Evolutionary conservation across 352 stramenopile genomes (phyloP).

Genomic region (Phytophthora quininea): DNA sequence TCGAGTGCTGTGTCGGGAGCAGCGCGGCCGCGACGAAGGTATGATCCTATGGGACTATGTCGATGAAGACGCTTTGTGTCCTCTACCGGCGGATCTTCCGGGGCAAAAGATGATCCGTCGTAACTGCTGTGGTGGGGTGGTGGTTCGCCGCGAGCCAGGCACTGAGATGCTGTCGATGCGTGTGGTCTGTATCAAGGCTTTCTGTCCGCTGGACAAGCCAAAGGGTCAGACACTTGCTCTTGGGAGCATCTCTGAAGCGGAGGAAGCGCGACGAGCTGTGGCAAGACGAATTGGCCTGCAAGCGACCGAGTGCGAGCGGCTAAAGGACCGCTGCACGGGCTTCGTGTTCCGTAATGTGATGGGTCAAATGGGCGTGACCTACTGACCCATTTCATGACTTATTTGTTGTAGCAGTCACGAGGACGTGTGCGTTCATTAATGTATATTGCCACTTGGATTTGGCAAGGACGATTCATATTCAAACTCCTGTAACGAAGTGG

Average conservation of each 20-base stretch:
- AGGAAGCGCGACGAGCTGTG: conserved; percentile 38
- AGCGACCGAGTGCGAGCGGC: conserved; percentile 53
- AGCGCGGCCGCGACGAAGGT: conserved; percentile 35
- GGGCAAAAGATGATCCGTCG: conserved; percentile 40
- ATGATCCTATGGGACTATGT: conserved; percentile 73
- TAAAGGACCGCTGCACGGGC: conserved; percentile 54
- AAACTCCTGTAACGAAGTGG: too few species aligned
- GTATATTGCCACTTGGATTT: too few species aligned
- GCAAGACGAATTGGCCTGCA: conserved; percentile 59
- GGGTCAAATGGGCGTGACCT: not conserved
- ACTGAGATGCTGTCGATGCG: conserved; percentile 60
- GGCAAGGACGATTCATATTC: too few species aligned
- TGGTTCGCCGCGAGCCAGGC: conserved; percentile 46
- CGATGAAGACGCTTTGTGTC: conserved; percentile 65
- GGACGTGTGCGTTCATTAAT: too few species aligned
- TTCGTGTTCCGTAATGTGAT: conserved; percentile 44
- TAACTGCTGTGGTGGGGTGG: conserved; percentile 55
- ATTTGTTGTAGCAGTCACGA: too few species aligned
- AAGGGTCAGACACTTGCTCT: conserved; percentile 3
- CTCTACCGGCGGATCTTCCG: conserved; percentile 18
- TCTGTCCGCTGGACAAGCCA: conserved; percentile 39
- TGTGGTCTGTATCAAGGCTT: conserved; percentile 66
- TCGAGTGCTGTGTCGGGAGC: conserved; percentile 57
- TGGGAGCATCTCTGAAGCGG: conserved; percentile 16
- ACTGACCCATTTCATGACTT: not conserved